These are phyloP conservation scores for Leccinum arenicola DNA, from an alignment of 768 basidiomycete genomes.

Conservation along the genomic window DNA sequence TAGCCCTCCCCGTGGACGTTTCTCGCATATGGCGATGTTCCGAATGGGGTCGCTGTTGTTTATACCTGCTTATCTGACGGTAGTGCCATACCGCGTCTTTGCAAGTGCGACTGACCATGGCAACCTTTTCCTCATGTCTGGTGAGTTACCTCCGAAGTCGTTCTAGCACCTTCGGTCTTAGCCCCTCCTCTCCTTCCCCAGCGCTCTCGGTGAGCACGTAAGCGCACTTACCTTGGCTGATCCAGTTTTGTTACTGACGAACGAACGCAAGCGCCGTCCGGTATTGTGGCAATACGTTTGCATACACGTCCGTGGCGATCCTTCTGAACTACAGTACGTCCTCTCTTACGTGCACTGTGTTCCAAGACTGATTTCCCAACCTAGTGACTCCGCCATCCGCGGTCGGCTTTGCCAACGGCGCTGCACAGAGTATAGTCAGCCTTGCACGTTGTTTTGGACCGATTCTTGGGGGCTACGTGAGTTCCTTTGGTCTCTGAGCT, in stretches of 20 bases:
- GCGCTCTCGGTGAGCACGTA: slow-evolving; percentile 81
- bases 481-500: background rate
- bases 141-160: slow-evolving; percentile 38
- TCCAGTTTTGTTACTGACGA: background rate
- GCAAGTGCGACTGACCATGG: slow-evolving; percentile 69
- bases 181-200: slow-evolving; percentile 27
- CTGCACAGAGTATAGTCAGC: slow-evolving; percentile 94
- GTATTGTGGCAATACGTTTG: slow-evolving; percentile 85
- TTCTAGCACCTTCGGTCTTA: slow-evolving; percentile 3
- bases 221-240: slow-evolving; percentile 25
- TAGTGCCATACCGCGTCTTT: slow-evolving; percentile 69
- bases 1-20: slow-evolving; percentile 78
- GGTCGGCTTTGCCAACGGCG: slow-evolving; percentile 90
- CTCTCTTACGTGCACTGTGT: background rate
- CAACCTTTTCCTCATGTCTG: slow-evolving; percentile 77
- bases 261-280: slow-evolving; percentile 62
- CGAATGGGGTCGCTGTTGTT: slow-evolving; percentile 82
- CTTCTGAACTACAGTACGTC: slow-evolving; percentile 80
- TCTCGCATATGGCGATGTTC: slow-evolving; percentile 88
- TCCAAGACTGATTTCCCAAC: background rate
- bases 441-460: slow-evolving; percentile 90
- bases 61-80: slow-evolving; percentile 85
- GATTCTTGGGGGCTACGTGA: slow-evolving; percentile 77
- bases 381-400: slow-evolving; percentile 88
- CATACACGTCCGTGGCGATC: slow-evolving; percentile 88